Base-by-base conservation (phyloP, 2,329 filamentous ascomycete species). In the Stagonosporopsis cucurbitacearum region DNA sequence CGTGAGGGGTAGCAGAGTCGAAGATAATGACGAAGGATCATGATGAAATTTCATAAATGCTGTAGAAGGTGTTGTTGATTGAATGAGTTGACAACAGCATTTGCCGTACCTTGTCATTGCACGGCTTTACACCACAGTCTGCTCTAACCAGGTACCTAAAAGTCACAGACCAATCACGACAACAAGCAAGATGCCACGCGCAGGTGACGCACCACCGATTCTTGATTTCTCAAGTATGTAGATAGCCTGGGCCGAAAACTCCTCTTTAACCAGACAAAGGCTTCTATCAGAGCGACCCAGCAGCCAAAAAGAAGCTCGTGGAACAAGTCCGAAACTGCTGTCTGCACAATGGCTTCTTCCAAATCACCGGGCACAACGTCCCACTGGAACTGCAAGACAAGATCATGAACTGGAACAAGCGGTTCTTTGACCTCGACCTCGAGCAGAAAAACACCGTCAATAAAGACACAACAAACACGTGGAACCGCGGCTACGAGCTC, bases 401-500 rank as follows among this genome's bases (percentile, higher is more conserved):
- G 6, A 72, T 79, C 11, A 73, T 81, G 67, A 32, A 63, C 7
- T 75, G 72, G 58, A 73, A 74, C 17, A 76, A 75, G 48, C 67
- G 71, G 11, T 79, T 80, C 58, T 80, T 80, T 44, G 62, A 72
- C 11, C 60, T 80, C 11, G 41, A 51, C 2, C 59, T 76, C 12
- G 77, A 78, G 17, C 76, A 79, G 50, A 81, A 81, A 59, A 67
- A 75, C 41, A 68, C 62, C 47, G 52, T 72, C 0, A 49, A 75
- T 75, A 63, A 81, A 78, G 65, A 76, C 42, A 68, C 62, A 33
- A 59, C 63, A 30, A 79, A 76, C 44, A 71, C 69, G 2, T 78
- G 72, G 65, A 76, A 79, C 60, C 74, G 78, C 26, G 78, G 78
- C 45, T 80, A 80, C 60, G 78, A 80, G 53, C 64, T 76, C 23